These are phyloP conservation scores for Botryotinia narcissicola DNA, from an alignment of 2,329 filamentous ascomycete species.

Conservation along the genomic window DNA sequence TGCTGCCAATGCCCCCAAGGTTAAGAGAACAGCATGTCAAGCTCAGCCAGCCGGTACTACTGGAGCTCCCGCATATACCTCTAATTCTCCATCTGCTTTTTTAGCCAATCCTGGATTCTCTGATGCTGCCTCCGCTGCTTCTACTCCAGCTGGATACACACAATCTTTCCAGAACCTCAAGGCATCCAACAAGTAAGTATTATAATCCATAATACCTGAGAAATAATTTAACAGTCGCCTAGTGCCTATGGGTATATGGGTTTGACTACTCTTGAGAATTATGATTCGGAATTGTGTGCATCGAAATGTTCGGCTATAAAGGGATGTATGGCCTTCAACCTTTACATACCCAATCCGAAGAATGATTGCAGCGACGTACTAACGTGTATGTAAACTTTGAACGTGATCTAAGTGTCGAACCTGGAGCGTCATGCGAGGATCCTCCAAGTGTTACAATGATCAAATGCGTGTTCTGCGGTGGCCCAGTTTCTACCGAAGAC, in stretches of 20 bases:
- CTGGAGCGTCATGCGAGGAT: not conserved
- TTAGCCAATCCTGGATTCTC: not conserved
- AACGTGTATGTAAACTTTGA: not conserved
- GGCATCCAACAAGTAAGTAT: not conserved
- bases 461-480: not conserved
- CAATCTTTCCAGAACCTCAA: not conserved
- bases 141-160: not conserved
- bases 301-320: not conserved
- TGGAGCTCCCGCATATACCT: not conserved
- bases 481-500: not conserved
- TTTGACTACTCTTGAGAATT: not conserved
- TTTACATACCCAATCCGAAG: not conserved
- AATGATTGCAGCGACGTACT: not conserved
- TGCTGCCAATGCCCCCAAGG: not conserved
- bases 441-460: not conserved
- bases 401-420: not conserved
- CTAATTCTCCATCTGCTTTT: not conserved
- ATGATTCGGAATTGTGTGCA: not conserved
- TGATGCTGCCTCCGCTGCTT: not conserved
- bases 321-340: not conserved
- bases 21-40: not conserved
- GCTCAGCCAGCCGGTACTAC: not conserved
- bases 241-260: not conserved
- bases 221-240: not conserved
- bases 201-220: rapidly evolving